These are phyloP conservation scores for Xylaria digitata DNA, from an alignment of 2,329 filamentous ascomycete species.

Conservation along the genomic window DNA sequence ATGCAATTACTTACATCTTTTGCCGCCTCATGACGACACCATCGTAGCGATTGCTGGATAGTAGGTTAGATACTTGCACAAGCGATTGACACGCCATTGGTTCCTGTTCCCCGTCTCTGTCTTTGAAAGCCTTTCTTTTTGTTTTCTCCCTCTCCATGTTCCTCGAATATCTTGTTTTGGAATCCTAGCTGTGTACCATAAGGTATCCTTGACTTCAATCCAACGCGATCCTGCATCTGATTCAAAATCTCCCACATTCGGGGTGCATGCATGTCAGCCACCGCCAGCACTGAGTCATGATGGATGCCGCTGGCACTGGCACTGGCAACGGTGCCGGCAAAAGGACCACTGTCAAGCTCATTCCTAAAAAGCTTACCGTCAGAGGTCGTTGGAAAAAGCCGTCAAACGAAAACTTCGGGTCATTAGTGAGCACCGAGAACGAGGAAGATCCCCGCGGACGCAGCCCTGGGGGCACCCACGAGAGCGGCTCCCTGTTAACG, in stretches of 20 bases:
- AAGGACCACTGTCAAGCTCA: slow-evolving; percentile 50
- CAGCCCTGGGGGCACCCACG: slow-evolving; percentile 42
- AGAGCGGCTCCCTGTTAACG: slow-evolving; percentile 41
- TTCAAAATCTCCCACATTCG: neutral
- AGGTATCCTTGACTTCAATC: neutral
- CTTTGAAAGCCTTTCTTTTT: neutral
- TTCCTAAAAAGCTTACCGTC: slow-evolving; percentile 63
- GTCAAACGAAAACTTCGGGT: slow-evolving; percentile 54
- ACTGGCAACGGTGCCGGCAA: slow-evolving; percentile 36
- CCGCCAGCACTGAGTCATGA: slow-evolving; percentile 30
- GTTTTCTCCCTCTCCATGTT: neutral
- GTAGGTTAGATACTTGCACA: slow-evolving; percentile 10
- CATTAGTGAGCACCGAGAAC: slow-evolving; percentile 48
- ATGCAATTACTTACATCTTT: slow-evolving; percentile 2
- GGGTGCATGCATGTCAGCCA: slow-evolving; percentile 20
- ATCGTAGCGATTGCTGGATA: slow-evolving; percentile 4
- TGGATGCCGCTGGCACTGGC: slow-evolving; percentile 44
- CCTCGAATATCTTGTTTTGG: neutral
- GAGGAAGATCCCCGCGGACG: slow-evolving; percentile 48
- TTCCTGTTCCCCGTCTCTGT: slow-evolving; percentile 6
- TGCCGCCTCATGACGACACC: slow-evolving; percentile 15
- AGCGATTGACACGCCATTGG: slow-evolving; percentile 1
- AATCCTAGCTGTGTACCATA: slow-evolving; percentile 6
- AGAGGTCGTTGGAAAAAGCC: slow-evolving; percentile 61
- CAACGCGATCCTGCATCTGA: slow-evolving; percentile 4